phyloP scores from a whole-genome alignment of 257 asterid genomes.

The Nyctanthes arbortristis region DNA sequence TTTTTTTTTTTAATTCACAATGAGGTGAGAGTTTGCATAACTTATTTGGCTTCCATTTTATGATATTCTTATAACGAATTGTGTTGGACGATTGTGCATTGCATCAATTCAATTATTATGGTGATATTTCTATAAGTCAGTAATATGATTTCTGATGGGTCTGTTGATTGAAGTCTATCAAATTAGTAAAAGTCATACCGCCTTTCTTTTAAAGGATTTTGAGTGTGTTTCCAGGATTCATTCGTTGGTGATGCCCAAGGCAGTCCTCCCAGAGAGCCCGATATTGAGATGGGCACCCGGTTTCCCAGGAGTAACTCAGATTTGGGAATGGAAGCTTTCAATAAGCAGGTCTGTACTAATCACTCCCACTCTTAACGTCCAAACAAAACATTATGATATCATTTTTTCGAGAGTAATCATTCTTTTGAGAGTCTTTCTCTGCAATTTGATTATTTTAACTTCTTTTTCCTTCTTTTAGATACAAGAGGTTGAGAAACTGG shows the following conservation, averaged over 20 bases:
- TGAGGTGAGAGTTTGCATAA: not conserved
- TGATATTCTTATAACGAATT: not conserved
- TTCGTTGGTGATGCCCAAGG: slow-evolving; percentile 49
- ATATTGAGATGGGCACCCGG: slow-evolving; percentile 73
- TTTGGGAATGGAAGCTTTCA: slow-evolving; percentile 67
- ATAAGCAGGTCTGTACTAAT: slow-evolving; percentile 89
- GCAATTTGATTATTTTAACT: not conserved
- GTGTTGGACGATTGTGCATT: not conserved
- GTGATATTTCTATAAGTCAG: not conserved
- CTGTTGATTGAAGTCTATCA: not conserved
- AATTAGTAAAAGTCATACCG: not conserved
- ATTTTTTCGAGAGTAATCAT: not conserved
- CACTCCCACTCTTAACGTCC: too few species aligned
- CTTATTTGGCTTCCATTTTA: not conserved
- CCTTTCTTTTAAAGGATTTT: slow-evolving; percentile 13
- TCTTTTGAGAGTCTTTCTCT: not conserved
- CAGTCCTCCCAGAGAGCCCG: slow-evolving; percentile 43
- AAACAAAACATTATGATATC: not conserved
- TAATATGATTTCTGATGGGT: not conserved
- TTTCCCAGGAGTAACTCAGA: slow-evolving; percentile 64
- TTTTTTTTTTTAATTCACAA: too few species aligned
- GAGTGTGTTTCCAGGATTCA: slow-evolving; percentile 49
- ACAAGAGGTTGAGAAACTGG: slow-evolving; percentile 77
- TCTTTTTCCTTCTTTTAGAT: slow-evolving; percentile 36
- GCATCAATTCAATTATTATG: not conserved